Evolutionary conservation across 2,329 filamentous ascomycete species (phyloP).

Genomic region (Cladophialophora chaetospira): DNA sequence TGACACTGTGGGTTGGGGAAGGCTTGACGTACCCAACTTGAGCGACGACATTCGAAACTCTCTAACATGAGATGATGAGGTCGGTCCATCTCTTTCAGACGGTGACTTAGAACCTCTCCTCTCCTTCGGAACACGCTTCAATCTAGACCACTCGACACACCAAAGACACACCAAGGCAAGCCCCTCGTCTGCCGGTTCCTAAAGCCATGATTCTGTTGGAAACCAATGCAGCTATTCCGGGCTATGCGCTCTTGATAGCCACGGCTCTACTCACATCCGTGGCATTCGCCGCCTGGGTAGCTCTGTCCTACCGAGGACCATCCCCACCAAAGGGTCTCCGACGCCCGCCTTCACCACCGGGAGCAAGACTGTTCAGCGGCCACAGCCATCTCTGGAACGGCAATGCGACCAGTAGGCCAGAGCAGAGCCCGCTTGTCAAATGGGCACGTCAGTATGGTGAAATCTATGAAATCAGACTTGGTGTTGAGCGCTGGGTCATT

Average conservation of each 20-base stretch:
- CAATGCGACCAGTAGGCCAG: conserved; percentile 10
- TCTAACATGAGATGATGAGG: too few species aligned
- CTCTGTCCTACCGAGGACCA: background rate
- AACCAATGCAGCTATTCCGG: background rate
- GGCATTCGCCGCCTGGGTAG: background rate
- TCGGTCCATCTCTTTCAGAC: too few species aligned
- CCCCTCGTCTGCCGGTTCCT: too few species aligned
- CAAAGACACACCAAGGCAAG: background rate
- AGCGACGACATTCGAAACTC: background rate
- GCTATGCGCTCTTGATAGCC: background rate
- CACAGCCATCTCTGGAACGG: conserved; percentile 13
- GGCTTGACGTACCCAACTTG: background rate
- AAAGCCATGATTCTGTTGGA: background rate
- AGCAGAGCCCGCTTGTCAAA: conserved; percentile 19
- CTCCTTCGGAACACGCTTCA: too few species aligned
- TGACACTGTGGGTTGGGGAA: background rate
- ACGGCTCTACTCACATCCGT: background rate
- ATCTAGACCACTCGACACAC: background rate
- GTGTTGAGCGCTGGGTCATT: conserved; percentile 19
- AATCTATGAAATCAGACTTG: conserved; percentile 23
- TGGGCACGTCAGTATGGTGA: conserved; percentile 28
- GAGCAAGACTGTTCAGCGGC: conserved; percentile 10
- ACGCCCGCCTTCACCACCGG: conserved; percentile 5
- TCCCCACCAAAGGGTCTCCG: conserved; percentile 12
- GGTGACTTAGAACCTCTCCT: too few species aligned